Evolutionary conservation across 331 rosid species (phyloP).

Genomic region (Pyrus hybrid): DNA sequence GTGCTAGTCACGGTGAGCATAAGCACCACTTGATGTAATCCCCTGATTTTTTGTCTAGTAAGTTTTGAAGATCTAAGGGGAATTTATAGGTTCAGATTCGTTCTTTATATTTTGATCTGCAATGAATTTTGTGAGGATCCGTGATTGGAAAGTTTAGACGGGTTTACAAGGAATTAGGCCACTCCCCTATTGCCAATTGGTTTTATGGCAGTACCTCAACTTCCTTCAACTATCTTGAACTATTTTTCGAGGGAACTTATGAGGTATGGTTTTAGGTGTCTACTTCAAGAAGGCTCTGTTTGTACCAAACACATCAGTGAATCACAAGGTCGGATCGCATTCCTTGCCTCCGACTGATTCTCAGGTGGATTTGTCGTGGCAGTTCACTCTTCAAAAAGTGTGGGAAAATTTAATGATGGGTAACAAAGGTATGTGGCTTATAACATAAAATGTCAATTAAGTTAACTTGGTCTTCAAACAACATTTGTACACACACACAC

Average conservation of each 20-base stretch:
- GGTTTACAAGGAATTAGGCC: too few species aligned
- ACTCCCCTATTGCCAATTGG: too few species aligned
- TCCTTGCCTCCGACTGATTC: constrained; percentile 35
- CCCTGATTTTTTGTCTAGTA: constrained; percentile 3
- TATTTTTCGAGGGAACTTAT: too few species aligned
- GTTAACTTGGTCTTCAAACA: background rate
- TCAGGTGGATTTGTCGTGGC: constrained; percentile 85
- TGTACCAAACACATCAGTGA: constrained; percentile 72
- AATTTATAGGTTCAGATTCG: background rate
- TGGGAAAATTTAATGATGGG: constrained; percentile 78
- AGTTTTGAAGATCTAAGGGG: background rate
- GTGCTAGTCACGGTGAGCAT: constrained; percentile 73
- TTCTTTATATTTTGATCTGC: background rate
- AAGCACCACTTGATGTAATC: background rate
- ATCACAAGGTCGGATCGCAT: constrained; percentile 73
- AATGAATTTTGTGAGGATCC: background rate
- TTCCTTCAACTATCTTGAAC: background rate
- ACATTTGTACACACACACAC: too few species aligned
- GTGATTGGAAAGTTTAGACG: too few species aligned
- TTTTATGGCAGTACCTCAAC: too few species aligned
- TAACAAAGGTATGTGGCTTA: constrained; percentile 41
- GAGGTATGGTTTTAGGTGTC: constrained; percentile 41
- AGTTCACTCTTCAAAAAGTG: constrained; percentile 58
- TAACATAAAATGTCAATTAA: background rate
- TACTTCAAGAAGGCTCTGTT: constrained; percentile 83